Conservation (phyloP, 306 rosid genomes). For the Pyrus communis region DNA sequence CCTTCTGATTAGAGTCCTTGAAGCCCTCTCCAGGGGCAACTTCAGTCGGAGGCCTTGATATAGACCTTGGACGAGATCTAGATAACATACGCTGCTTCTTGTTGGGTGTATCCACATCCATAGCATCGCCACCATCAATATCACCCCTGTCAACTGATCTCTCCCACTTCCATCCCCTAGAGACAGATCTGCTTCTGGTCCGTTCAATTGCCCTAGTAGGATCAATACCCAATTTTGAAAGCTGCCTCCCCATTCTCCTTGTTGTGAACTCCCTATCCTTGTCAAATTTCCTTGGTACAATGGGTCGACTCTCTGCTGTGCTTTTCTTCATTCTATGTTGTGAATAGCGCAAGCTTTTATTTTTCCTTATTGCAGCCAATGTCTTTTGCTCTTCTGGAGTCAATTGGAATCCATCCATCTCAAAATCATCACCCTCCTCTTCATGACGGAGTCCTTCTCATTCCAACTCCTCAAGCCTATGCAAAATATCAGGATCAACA, state of each 20-base stretch:
- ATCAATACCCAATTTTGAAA: conserved; percentile 69
- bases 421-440: conserved; percentile 58
- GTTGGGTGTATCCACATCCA: conserved; percentile 40
- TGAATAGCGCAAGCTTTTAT: conserved; percentile 58
- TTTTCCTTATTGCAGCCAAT: conserved; percentile 57
- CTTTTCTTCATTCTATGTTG: conserved; percentile 82
- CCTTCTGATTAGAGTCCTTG: conserved; percentile 65
- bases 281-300: conserved; percentile 73
- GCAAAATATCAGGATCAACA: conserved; percentile 67
- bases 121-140: conserved; percentile 27
- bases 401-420: conserved; percentile 54
- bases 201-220: conserved; percentile 55
- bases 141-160: conserved; percentile 43
- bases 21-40: conserved; percentile 81
- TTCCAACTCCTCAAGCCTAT: conserved; percentile 73
- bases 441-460: conserved; percentile 52
- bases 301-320: conserved; percentile 77
- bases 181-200: conserved; percentile 56
- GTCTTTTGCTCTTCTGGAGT: conserved; percentile 59
- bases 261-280: conserved; percentile 55
- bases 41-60: conserved; percentile 55
- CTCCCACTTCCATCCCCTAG: conserved; percentile 72
- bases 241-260: conserved; percentile 83
- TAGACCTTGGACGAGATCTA: conserved; percentile 46
- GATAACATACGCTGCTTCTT: conserved; percentile 57